phyloP scores from a whole-genome alignment of 1,284 basidiomycete genomes.

The Puccinia brachypodii region DNA sequence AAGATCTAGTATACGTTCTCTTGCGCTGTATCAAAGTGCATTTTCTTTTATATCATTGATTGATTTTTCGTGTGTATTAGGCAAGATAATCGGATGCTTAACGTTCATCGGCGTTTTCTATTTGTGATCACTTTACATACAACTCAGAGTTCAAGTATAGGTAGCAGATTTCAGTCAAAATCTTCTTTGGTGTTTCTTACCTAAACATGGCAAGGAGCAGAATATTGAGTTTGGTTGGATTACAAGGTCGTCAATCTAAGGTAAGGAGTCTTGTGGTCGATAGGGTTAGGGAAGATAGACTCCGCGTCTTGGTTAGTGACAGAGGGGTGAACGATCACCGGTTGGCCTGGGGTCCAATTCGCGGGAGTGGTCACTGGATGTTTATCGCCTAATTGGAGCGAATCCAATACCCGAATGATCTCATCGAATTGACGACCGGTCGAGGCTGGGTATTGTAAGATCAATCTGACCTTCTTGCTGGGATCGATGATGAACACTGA shows the following conservation, averaged over 20 bases:
- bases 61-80: too few species aligned
- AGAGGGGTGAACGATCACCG: slow-evolving; percentile 91
- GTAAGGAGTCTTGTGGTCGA: slow-evolving; percentile 62
- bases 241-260: slow-evolving; percentile 60
- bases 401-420: slow-evolving; percentile 77
- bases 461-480: slow-evolving; percentile 80
- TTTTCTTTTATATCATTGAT: too few species aligned
- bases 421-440: slow-evolving; percentile 68
- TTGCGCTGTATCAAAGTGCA: too few species aligned
- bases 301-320: slow-evolving; percentile 85
- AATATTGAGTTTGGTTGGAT: background rate
- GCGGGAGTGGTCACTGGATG: slow-evolving; percentile 69
- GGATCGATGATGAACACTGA: slow-evolving; percentile 94
- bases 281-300: slow-evolving; percentile 70
- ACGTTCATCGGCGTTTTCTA: too few species aligned
- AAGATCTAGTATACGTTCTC: too few species aligned
- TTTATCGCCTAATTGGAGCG: slow-evolving; percentile 91
- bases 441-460: slow-evolving; percentile 77
- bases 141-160: too few species aligned
- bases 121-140: too few species aligned
- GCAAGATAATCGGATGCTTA: too few species aligned
- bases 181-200: too few species aligned
- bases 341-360: slow-evolving; percentile 86
- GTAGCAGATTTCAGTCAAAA: too few species aligned
- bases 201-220: background rate